Evolutionary conservation across 2,329 filamentous ascomycete genomes (phyloP).

Genomic region (Ophiosphaerella korrae): DNA sequence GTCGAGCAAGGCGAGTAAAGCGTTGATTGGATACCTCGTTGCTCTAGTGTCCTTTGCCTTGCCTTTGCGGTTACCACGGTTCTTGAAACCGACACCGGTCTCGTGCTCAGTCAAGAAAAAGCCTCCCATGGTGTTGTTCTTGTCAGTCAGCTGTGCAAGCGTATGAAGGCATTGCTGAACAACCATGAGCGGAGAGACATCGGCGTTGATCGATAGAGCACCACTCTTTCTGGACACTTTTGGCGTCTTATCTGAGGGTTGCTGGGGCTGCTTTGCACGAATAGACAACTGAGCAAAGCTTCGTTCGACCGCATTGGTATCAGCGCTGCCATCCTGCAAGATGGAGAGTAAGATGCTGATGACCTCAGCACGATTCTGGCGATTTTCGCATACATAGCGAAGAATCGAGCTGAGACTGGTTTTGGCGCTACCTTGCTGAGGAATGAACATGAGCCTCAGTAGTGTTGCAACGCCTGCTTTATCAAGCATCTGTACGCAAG

Average conservation of each 20-base stretch:
- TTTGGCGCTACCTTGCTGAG: constrained; percentile 85
- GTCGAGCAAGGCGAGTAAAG: constrained; percentile 83
- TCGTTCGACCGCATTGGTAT: constrained; percentile 90
- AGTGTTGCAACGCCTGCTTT: constrained; percentile 95
- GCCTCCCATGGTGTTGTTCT: constrained; percentile 84
- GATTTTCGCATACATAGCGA: constrained; percentile 90
- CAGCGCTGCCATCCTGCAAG: constrained; percentile 90
- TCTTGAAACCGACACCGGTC: constrained; percentile 75
- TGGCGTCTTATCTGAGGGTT: constrained; percentile 73
- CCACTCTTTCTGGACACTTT: constrained; percentile 79
- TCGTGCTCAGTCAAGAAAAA: constrained; percentile 97
- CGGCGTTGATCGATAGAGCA: constrained; percentile 69
- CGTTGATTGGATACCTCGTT: constrained; percentile 89
- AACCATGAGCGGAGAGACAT: constrained; percentile 91
- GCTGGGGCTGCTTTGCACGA: constrained; percentile 78
- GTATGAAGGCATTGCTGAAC: constrained; percentile 93
- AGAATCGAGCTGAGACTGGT: constrained; percentile 85
- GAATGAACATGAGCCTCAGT: constrained; percentile 96
- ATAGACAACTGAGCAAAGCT: constrained; percentile 94
- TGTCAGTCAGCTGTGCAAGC: constrained; percentile 79
- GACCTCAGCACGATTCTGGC: constrained; percentile 93
- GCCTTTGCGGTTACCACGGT: constrained; percentile 77
- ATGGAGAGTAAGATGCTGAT: constrained; percentile 92
- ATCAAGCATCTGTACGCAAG: constrained; percentile 94
- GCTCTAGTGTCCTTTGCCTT: constrained; percentile 85